Base-by-base conservation (phyloP, 1,284 basidiomycete species). In the Amylostereum areolatum region DNA sequence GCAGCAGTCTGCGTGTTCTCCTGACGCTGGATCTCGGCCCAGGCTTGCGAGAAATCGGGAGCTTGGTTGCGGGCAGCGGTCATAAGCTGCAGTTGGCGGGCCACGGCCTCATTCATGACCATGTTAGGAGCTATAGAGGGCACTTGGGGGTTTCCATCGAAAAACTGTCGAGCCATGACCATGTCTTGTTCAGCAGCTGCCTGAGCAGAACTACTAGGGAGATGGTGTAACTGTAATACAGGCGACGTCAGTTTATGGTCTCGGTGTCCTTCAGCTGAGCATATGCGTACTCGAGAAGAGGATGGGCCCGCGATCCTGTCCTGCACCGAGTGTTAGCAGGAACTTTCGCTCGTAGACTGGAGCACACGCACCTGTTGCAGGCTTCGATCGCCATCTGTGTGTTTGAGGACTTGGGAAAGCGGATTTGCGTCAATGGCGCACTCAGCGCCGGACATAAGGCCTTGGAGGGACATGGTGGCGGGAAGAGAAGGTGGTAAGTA, bases 401-500 rank as follows among this genome's bases (percentile, higher is more conserved):
- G 89, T 66, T 97, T 97, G 52, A 96, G 75, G 40, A 98, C 85
- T 60, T 93, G 89, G 18, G 89, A 84, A 31, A 99, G 75, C 3
- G 94, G 92, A 64, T 97, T 98, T 49, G 85, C 79, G 5, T 84
- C 77, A 25, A 85, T 80, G 6, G 88, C 88, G 68, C 95, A 97
- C 69, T 96, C 95, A 48, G 92, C 82, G 55, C 93, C 94, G 49
- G 89, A 93, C 56, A 97, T 82, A 55, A 97, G 80, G 51, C 81
- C 76, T 69, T 85, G 83, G 46, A 89, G 73, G 24, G 85, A 87
- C 86, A 89, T 88, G 27, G 35, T 39, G 24, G 30, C 47, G 33
- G 42, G n/a, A 29, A 40, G 42, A 28, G 40, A 39, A 33, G 31
- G 45, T 37, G 30, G 41, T 37, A 37, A 24, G 32, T 45, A 36